Percentiles rank a stretch among this genome's conserved stretches.
Evolutionary conservation across 495 filamentous ascomycete species (phyloP).

Genomic region (Immersiella caudata): DNA sequence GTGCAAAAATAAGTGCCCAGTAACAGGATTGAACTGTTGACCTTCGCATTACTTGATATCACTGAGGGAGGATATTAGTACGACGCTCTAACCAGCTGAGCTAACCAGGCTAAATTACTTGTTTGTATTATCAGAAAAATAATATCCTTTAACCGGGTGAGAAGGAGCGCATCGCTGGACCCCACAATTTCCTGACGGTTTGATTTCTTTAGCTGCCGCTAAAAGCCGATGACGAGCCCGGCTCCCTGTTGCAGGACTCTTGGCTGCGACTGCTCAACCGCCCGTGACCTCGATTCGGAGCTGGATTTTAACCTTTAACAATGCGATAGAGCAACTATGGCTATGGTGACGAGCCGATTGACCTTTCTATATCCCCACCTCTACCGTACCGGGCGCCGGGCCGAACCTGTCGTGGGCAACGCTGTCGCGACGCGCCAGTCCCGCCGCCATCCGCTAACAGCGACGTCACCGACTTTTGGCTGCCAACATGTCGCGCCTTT

Average conservation of each 20-base stretch:
- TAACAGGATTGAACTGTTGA: slow-evolving; percentile 29
- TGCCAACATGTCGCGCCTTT: slow-evolving; percentile 37
- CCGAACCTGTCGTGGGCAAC: slow-evolving; percentile 39
- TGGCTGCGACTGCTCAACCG: neutral
- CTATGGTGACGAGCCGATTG: slow-evolving; percentile 69
- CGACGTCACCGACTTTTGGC: slow-evolving; percentile 9
- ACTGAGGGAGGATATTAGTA: slow-evolving; percentile 18
- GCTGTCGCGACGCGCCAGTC: slow-evolving; percentile 17
- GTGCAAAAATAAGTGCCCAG: slow-evolving; percentile 17
- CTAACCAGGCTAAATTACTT: slow-evolving; percentile 9
- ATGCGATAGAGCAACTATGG: slow-evolving; percentile 12
- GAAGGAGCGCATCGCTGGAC: no score
- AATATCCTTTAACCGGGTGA: no score
- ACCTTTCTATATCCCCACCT: slow-evolving; percentile 77
- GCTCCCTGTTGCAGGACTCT: neutral
- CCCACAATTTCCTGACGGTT: neutral
- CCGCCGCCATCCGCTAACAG: slow-evolving; percentile 20
- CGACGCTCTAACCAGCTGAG: slow-evolving; percentile 20
- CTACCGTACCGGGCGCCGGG: slow-evolving; percentile 49
- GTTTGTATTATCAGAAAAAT: neutral
- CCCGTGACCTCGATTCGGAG: neutral
- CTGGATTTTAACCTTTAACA: neutral
- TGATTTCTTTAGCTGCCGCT: neutral
- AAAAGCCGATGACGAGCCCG: neutral
- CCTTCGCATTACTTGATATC: slow-evolving; percentile 19